Base-by-base conservation (phyloP, 768 basidiomycete genomes). In the Lentinula sp. region DNA sequence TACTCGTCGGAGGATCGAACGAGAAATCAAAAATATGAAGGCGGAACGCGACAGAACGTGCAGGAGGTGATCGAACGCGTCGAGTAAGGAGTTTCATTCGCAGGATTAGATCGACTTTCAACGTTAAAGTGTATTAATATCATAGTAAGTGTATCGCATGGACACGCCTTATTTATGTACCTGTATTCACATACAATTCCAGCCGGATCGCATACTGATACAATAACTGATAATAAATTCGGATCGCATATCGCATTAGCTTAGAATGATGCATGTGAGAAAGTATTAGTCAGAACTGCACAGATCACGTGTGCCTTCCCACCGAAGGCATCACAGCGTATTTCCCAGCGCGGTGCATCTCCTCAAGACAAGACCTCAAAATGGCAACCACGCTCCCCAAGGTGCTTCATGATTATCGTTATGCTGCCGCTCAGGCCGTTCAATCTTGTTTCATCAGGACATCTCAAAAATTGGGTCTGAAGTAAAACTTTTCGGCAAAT, bases 401-500 rank as follows among this genome's bases (percentile, higher is more conserved):
- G 55, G 55, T 56, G 32, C 20, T 32, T 43, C 10, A 23, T 16
- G 35, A 12, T 28, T 33, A 23, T 28, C n/a, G 7, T 23, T 32
- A 9, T n/a, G 41, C 12, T 43, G 12, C 13, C 1, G 28, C 6
- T 28, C 16, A n/a, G 1, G 18, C 23, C 55, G 10, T n/a, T 56
- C 28, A 42, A 28, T 32, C 10, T 15, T 1, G 10, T 42, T 23
- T 6, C 2, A 9, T 43, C 23, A 56, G 77, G 90, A 92, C 60
- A 81, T 94, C 71, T 88, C 90, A 63, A 90, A 77, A 75, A 79
- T 92, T 67, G 90, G 87, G 65, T 83, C 83, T 74, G 91, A 93
- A 68, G 85, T 98, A 72, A 97, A 96, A 79, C 87, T 99, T 64
- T 99, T 99, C 74, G 95, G 94, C 72, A 95, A 95, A 82, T 99